phyloP scores from a whole-genome alignment of 495 filamentous ascomycete species.

The Aspergillus cavernicola region DNA sequence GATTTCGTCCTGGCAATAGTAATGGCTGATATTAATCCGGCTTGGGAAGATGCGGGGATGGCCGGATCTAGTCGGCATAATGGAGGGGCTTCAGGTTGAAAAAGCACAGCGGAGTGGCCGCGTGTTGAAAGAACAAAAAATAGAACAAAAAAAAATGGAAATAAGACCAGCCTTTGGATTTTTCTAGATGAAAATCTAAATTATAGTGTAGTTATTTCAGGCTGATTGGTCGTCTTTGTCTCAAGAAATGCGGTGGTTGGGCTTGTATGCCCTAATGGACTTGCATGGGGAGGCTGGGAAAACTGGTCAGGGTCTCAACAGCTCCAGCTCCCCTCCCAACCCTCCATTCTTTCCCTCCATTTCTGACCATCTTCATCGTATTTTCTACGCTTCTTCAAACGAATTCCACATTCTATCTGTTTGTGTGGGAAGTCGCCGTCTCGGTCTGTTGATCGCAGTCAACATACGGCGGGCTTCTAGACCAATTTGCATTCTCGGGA shows the following conservation, averaged over 20 bases:
- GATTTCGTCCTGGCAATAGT: not conserved
- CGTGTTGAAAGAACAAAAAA: not conserved
- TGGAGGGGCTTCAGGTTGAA: not conserved
- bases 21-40: not conserved
- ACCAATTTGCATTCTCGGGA: conserved; percentile 5
- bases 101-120: not conserved
- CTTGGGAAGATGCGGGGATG: conserved; percentile 1
- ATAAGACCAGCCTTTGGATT: conserved; percentile 22
- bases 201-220: not conserved
- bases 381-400: not conserved
- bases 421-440: not conserved
- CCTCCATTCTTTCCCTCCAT: conserved; percentile 1
- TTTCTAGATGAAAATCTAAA: not conserved
- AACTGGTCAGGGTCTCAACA: not conserved
- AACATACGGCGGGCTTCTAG: not conserved
- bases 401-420: conserved; percentile 7
- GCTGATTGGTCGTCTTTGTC: conserved; percentile 10
- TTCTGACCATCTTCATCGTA: not conserved
- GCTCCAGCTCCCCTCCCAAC: not conserved
- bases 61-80: not conserved
- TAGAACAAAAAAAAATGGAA: not conserved
- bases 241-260: conserved; percentile 46
- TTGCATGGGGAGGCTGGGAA: conserved; percentile 35
- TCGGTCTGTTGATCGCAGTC: conserved; percentile 4
- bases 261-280: conserved; percentile 16